phyloP scores from a whole-genome alignment of 331 rosid species.

The Erythrophleum ivorense region DNA sequence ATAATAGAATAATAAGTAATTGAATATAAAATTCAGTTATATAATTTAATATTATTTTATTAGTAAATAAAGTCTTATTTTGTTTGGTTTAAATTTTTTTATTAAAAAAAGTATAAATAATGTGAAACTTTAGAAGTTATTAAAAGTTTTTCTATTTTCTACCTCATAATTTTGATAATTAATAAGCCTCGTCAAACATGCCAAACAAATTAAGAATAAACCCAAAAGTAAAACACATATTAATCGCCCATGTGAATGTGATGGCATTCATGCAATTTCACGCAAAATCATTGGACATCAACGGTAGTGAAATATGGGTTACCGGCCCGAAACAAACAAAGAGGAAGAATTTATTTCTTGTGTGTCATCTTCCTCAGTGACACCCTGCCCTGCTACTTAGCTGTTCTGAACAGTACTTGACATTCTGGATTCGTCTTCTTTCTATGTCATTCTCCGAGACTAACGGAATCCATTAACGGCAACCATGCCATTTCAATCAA shows the following conservation, averaged over 20 bases:
- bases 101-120: no score
- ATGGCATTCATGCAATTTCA: conserved; percentile 27
- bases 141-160: no score
- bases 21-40: no score
- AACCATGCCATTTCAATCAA: conserved; percentile 5
- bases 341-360: neutral
- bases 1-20: no score
- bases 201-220: neutral
- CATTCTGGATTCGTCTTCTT: neutral
- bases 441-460: conserved; percentile 11
- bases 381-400: neutral
- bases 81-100: no score
- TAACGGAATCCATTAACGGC: conserved; percentile 43
- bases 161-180: no score
- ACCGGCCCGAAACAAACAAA: neutral
- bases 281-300: neutral
- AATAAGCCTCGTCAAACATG: neutral
- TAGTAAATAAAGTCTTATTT: no score
- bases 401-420: neutral
- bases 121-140: no score
- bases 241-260: conserved; percentile 17
- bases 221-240: neutral
- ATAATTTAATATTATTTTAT: no score
- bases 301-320: neutral
- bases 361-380: neutral